Evolutionary conservation across 768 basidiomycete species (phyloP).

Genomic region (Auriscalpium vulgare): DNA sequence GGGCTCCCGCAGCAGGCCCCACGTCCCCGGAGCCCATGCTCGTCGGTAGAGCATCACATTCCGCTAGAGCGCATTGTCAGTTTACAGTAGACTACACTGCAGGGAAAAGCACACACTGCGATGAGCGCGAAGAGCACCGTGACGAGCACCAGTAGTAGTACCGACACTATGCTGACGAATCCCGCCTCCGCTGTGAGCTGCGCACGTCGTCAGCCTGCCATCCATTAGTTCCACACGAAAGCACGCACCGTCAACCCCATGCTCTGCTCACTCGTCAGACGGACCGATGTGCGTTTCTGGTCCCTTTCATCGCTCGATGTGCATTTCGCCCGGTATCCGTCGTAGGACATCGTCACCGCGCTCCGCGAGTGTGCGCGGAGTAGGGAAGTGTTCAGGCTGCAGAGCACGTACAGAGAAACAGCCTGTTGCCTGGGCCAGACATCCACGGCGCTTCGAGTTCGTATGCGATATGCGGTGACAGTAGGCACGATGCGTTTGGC

Average conservation of each 20-base stretch:
- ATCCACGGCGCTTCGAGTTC: too few species aligned
- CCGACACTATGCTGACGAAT: background rate
- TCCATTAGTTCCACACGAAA: background rate
- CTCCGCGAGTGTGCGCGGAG: too few species aligned
- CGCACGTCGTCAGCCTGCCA: background rate
- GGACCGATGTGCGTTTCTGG: background rate
- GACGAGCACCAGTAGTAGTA: too few species aligned
- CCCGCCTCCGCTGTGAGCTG: slow-evolving; percentile 30
- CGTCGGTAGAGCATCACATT: slow-evolving; percentile 4
- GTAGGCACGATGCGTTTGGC: too few species aligned
- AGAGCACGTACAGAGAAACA: too few species aligned
- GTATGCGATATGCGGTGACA: too few species aligned
- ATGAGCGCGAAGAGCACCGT: background rate
- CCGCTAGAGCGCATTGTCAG: background rate
- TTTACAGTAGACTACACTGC: background rate
- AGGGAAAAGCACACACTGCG: slow-evolving; percentile 3
- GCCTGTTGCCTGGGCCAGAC: too few species aligned
- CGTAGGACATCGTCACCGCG: too few species aligned
- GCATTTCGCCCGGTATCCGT: too few species aligned
- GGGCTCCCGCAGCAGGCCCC: too few species aligned
- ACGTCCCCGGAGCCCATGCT: background rate
- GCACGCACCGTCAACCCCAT: slow-evolving; percentile 28
- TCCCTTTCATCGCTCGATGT: too few species aligned
- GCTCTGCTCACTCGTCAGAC: slow-evolving; percentile 26
- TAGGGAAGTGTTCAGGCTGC: too few species aligned